A percentile compares a stretch with the other conserved stretches of the same genome.
Conservation (phyloP, 2,329 filamentous ascomycete genomes). For the Gnomoniopsis smithogilvyi region DNA sequence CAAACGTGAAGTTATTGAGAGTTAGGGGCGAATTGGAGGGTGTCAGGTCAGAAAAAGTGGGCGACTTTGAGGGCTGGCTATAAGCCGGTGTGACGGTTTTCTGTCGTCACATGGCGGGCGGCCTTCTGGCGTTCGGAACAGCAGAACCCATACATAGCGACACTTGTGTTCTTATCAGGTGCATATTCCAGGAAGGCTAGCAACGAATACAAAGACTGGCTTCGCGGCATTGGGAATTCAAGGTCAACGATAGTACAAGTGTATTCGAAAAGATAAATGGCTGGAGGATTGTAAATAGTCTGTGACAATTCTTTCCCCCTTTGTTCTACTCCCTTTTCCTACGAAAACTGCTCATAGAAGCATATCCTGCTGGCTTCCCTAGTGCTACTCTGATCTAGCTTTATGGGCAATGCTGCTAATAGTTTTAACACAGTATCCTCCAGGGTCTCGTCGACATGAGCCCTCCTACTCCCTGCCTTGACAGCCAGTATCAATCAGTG, state of each 20-base stretch:
- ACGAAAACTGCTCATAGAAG: not conserved
- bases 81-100: conserved; percentile 1
- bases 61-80: conserved; percentile 44
- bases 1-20: conserved; percentile 64
- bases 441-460: not conserved
- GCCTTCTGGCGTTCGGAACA: too few species aligned
- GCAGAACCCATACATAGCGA: too few species aligned
- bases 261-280: too few species aligned
- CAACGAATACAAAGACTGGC: too few species aligned
- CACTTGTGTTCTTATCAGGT: too few species aligned
- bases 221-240: too few species aligned
- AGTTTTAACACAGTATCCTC: conserved; percentile 10
- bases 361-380: not conserved
- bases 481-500: conserved; percentile 14
- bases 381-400: not conserved
- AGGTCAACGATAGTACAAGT: too few species aligned
- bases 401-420: not conserved
- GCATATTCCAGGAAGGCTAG: too few species aligned
- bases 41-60: conserved; percentile 43
- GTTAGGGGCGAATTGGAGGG: conserved; percentile 75
- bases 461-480: not conserved
- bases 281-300: too few species aligned
- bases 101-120: too few species aligned
- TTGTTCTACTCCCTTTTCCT: not conserved
- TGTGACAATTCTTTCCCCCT: too few species aligned